phyloP scores from a whole-genome alignment of 495 filamentous ascomycete species.

The Sordaria brevicollis region DNA sequence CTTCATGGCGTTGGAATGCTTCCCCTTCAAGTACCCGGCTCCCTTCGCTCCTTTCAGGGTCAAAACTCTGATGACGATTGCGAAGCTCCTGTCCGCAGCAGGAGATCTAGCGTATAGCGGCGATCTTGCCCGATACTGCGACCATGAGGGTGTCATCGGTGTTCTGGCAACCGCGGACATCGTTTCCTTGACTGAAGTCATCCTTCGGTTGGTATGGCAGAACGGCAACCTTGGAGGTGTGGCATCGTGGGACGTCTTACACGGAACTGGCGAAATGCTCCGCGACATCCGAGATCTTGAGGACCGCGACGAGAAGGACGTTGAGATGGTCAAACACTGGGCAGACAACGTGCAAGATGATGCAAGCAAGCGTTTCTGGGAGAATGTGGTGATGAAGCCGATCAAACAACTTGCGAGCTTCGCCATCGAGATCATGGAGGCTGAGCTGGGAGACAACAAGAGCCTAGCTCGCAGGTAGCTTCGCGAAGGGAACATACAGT shows the following conservation, averaged over 20 bases:
- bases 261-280: slow-evolving; percentile 26
- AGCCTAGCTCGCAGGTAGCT: neutral
- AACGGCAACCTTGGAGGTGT: slow-evolving; percentile 20
- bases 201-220: slow-evolving; percentile 25
- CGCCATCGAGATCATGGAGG: slow-evolving; percentile 25
- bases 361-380: slow-evolving; percentile 25
- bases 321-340: slow-evolving; percentile 25
- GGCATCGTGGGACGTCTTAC: slow-evolving; percentile 24
- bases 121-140: slow-evolving; percentile 6
- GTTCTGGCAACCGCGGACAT: slow-evolving; percentile 24
- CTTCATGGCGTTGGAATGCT: slow-evolving; percentile 25
- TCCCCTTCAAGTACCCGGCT: slow-evolving; percentile 24
- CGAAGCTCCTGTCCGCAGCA: slow-evolving; percentile 25
- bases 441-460: slow-evolving; percentile 13
- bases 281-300: slow-evolving; percentile 25
- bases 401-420: slow-evolving; percentile 24
- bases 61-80: slow-evolving; percentile 27
- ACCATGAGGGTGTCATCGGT: slow-evolving; percentile 15
- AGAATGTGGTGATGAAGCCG: slow-evolving; percentile 24
- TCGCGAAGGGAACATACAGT: neutral
- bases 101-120: slow-evolving; percentile 12
- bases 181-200: slow-evolving; percentile 29
- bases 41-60: slow-evolving; percentile 29
- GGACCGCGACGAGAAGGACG: slow-evolving; percentile 23
- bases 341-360: slow-evolving; percentile 20